Conservation (phyloP, 2,329 filamentous ascomycete genomes). For the Zymoseptoria brevis region DNA sequence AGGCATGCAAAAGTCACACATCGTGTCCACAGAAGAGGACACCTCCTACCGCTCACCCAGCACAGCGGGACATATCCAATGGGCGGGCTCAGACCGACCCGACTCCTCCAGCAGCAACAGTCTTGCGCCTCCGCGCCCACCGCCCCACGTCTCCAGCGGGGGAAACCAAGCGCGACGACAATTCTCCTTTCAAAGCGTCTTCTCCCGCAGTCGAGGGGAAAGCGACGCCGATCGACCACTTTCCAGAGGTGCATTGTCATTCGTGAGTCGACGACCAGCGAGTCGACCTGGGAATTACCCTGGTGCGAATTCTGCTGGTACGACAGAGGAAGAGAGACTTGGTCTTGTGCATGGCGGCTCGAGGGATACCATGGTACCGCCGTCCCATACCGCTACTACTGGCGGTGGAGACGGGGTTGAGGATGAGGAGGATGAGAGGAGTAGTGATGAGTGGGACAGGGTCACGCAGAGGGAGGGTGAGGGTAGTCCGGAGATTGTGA, state of each 20-base stretch:
- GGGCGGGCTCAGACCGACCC: constrained; percentile 34
- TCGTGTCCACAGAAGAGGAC: constrained; percentile 42
- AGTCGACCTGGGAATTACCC: constrained; percentile 12
- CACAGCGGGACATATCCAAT: constrained; percentile 39
- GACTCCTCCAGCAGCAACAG: constrained; percentile 36
- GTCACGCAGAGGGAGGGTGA: constrained; percentile 18
- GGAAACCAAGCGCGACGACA: constrained; percentile 59
- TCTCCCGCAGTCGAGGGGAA: constrained; percentile 48
- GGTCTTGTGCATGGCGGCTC: constrained; percentile 32
- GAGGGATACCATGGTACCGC: constrained; percentile 4
- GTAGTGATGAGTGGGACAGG: constrained; percentile 25
- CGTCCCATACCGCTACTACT: background rate
- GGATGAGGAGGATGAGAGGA: constrained; percentile 6
- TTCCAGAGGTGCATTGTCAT: constrained; percentile 29
- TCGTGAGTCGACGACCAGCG: constrained; percentile 22
- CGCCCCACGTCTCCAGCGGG: background rate
- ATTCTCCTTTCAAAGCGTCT: constrained; percentile 88
- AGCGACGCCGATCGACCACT: constrained; percentile 23
- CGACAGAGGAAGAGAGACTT: constrained; percentile 32
- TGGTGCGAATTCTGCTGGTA: constrained; percentile 10
- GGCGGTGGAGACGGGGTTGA: constrained; percentile 5
- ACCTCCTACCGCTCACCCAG: constrained; percentile 38
- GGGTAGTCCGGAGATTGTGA: constrained; percentile 24
- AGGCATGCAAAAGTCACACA: constrained; percentile 35
- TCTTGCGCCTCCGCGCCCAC: constrained; percentile 17